Conservation (phyloP, 2,329 filamentous ascomycete species). For the Penicillium sp. region DNA sequence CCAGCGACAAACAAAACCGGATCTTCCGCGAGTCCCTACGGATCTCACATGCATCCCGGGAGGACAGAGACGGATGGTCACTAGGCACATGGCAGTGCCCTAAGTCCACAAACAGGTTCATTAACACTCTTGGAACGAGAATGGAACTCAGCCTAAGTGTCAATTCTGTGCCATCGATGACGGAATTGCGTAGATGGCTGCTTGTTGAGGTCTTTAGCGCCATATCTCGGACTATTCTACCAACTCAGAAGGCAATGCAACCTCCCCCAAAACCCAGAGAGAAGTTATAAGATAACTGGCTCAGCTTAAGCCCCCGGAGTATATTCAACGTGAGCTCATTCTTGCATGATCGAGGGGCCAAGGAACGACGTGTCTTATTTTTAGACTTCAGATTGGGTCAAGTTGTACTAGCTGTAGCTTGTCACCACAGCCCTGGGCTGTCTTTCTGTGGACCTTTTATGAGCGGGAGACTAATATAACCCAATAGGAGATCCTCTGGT, state of each 20-base stretch:
- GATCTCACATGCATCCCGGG: constrained; percentile 10
- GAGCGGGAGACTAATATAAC: too few relatives aligned
- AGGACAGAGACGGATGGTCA: not conserved
- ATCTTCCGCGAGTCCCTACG: constrained; percentile 1
- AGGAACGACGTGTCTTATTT: constrained; percentile 3
- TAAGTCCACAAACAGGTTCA: not conserved
- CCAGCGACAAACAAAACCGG: constrained; percentile 8
- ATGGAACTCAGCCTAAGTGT: not conserved
- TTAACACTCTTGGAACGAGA: not conserved
- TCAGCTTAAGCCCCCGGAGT: constrained; percentile 1
- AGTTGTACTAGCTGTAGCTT: not conserved
- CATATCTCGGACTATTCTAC: not conserved
- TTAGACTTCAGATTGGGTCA: constrained; percentile 3
- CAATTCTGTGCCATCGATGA: not conserved
- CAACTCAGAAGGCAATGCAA: not conserved
- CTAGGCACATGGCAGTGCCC: constrained; percentile 9
- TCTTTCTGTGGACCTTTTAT: not conserved
- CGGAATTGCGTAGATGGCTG: not conserved
- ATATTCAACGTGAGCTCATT: not conserved
- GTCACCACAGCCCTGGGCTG: not conserved
- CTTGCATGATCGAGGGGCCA: not conserved
- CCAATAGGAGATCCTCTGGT: not conserved
- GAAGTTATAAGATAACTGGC: not conserved
- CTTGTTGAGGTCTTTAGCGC: not conserved
- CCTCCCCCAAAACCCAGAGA: not conserved